Evolutionary conservation across 2,329 filamentous ascomycete species (phyloP), one percentile per base, ranked within the genome.

Genomic region (Didymella glomerata): DNA sequence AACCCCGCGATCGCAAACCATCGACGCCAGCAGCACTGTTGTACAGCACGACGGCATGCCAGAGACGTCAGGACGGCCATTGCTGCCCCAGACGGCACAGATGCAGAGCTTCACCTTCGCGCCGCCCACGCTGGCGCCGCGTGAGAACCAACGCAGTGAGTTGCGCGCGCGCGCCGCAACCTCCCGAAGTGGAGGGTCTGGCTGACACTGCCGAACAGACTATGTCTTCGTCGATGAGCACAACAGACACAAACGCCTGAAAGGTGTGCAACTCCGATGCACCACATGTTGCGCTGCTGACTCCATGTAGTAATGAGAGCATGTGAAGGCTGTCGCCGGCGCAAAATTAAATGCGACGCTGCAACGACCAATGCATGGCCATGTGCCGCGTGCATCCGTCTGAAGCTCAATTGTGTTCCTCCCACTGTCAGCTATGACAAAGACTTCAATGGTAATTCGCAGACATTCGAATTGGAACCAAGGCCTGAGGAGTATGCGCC

Each of bases 151-250:
- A 74, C 94, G 93, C 82, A 94, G 90, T 94, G 83, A 83, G 89
- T 76, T 47, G 36, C 56, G 47, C 61, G 36, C 61, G 36, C 41
- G 32, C 45, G 47, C 44, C 40, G 45, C 40, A 30, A 20, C 18
- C 24, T 46, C 46, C 50, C 46, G 32, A 46, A 42, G 46, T 28
- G n/a, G 46, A 40, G 40, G 40, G n/a, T 45, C 40, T 47, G 34
- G 56, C 65, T 73, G 63, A 76, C 63, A 47, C 36, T 41, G 25
- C 74, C 45, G 58, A 60, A 45, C 71, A 96, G 93, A 97, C 78
- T 98, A 97, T 90, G 95, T 98, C 71, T 98, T 98, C 75, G 95
- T 98, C 57, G 94, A 98, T 78, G 94, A 98, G 78, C 95, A 98
- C 79, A 98, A 98, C 81, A 90, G 95, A 65, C 95, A 98, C 80